Conservation (phyloP, 768 basidiomycete genomes). For the Boletus vermiculosoides region DNA sequence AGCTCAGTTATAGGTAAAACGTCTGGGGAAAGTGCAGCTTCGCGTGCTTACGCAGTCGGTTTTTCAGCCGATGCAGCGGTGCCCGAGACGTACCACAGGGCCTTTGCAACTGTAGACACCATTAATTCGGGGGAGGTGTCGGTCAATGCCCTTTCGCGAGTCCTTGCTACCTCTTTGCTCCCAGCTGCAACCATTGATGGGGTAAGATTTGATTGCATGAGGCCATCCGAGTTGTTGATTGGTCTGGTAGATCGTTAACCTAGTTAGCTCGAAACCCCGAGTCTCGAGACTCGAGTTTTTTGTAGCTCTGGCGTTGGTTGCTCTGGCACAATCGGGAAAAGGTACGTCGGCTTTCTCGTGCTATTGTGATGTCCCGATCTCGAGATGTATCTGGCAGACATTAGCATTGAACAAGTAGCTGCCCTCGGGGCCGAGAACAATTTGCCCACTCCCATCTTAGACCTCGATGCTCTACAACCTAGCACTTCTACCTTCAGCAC, state of each 20-base stretch:
- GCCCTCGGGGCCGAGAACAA: conserved; percentile 74
- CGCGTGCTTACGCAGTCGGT: conserved; percentile 10
- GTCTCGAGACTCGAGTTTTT: conserved; percentile 91
- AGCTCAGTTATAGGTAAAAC: conserved; percentile 65
- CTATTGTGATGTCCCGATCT: background rate
- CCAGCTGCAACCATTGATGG: conserved; percentile 82
- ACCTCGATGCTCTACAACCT: conserved; percentile 56
- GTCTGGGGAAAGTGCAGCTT: background rate
- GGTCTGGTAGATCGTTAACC: conserved; percentile 72
- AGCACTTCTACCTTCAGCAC: conserved; percentile 51
- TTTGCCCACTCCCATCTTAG: conserved; percentile 70
- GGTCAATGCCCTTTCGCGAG: conserved; percentile 77
- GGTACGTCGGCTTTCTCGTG: conserved; percentile 41
- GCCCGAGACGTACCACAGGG: conserved; percentile 71
- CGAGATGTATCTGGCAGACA: conserved; percentile 44
- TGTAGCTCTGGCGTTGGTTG: conserved; percentile 84
- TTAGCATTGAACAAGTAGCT: conserved; percentile 81
- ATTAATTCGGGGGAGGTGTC: conserved; percentile 72
- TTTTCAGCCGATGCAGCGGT: conserved; percentile 74
- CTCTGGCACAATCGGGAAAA: conserved; percentile 79
- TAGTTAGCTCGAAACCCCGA: conserved; percentile 76
- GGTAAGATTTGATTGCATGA: conserved; percentile 38
- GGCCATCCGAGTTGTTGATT: conserved; percentile 1
- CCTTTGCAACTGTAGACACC: conserved; percentile 75
- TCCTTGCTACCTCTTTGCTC: conserved; percentile 72